phyloP scores from a whole-genome alignment of 2,329 filamentous ascomycete genomes.

The Alternaria arborescens region DNA sequence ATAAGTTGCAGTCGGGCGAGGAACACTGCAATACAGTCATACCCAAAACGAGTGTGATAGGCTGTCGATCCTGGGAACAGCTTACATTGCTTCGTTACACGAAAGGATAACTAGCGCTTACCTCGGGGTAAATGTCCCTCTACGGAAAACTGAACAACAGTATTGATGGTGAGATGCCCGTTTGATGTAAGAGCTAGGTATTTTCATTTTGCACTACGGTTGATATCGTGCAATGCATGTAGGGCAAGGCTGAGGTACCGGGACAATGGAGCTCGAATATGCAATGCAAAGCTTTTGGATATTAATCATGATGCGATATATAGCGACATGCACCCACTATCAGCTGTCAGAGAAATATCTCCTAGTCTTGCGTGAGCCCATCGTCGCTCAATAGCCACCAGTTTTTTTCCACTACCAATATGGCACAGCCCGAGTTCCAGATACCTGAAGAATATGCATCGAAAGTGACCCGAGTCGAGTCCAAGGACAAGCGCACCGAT shows the following conservation, averaged over 20 bases:
- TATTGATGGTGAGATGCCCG: not conserved
- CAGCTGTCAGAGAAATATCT: not conserved
- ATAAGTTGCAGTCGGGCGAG: no score
- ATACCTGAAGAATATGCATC: slow-evolving; percentile 29
- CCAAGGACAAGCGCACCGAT: slow-evolving; percentile 29
- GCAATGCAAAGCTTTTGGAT: not conserved
- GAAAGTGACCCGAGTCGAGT: slow-evolving; percentile 21
- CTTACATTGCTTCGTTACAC: not conserved
- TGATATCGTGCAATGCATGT: not conserved
- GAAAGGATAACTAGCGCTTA: not conserved
- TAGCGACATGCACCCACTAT: not conserved
- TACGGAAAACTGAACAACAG: not conserved
- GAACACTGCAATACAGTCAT: not conserved
- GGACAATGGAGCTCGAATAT: not conserved
- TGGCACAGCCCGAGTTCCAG: slow-evolving; percentile 4
- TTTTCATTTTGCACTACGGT: not conserved
- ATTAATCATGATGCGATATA: not conserved
- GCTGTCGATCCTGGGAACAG: not conserved
- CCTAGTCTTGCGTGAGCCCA: not conserved
- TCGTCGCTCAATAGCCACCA: not conserved
- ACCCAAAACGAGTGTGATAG: not conserved
- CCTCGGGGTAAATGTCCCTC: not conserved
- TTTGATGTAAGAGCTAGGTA: not conserved
- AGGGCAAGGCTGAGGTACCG: not conserved
- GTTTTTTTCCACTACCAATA: not conserved